Base-by-base conservation (phyloP, 2,329 filamentous ascomycete species). In the Graphium sp. region DNA sequence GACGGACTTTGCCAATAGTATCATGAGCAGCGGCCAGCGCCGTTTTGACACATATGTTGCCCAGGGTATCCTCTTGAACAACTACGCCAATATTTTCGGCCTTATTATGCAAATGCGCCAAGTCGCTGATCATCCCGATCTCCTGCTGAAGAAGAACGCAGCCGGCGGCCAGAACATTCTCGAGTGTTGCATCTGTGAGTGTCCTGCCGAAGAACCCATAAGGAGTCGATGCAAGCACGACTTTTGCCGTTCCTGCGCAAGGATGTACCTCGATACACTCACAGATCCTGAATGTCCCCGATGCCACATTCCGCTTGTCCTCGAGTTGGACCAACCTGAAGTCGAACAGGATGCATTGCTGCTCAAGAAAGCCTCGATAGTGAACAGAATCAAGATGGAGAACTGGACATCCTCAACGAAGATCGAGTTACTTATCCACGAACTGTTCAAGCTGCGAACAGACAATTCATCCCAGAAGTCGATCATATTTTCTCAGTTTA, bases 21-120 rank as follows among this genome's bases (percentile, higher is more conserved):
- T 98, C 59, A 98, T 95, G 83, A 82, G 74, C 11, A 92, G 81
- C 45, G 78, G 81, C 6, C 70, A 76, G 33, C 77, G 89, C 35
- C 75, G 84, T 41, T 98, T 95, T 39, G 82, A 95, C 45, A 95
- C 85, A 0, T 98, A 95, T 39, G 89, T 95, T 21, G 78, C 83
- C 12, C 81, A 84, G 37, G 85, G 84, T 56, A 87, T 95, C 13
- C 72, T 98, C 52, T 66, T 98, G 35, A 84, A 95, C 60, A 93
- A 94, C 47, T 95, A 95, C 41, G 89, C 89, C 56, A 98, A 98
- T 49, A 95, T 98, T 38, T 98, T 98, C 43, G 87, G 85, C 45
- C 66, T 98, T 31, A 94, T 98, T 45, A 95, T 95, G 83, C 85
- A 93, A 51, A 95, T 98, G 87, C 78, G 89, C 31, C 89, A 98